These are phyloP conservation scores for Babesia microti DNA, from an alignment of 169 alveolate species.

Conservation along the genomic window DNA sequence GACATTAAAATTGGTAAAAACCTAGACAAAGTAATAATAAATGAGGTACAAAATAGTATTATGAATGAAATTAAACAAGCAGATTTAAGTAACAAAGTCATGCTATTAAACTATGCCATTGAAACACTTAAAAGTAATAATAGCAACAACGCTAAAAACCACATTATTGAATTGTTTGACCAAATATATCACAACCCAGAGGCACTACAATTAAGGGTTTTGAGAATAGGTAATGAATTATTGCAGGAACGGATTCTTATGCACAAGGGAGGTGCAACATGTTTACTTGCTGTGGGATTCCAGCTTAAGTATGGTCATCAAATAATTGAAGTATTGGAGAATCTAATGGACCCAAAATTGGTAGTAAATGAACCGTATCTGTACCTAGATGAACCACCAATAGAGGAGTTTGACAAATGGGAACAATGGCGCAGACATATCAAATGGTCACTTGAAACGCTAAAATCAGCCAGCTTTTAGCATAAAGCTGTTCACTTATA, in stretches of 20 bases:
- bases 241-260: conserved; percentile 15
- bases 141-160: conserved; percentile 9
- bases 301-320: conserved; percentile 25
- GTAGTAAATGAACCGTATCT: background rate
- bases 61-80: background rate
- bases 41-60: conserved; percentile 1
- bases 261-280: conserved; percentile 11
- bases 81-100: background rate
- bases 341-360: conserved; percentile 7
- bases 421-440: background rate
- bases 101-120: background rate
- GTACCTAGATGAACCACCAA: background rate
- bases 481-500: too few species aligned
- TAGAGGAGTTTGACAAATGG: background rate
- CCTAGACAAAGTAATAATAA: conserved; percentile 1
- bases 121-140: conserved; percentile 15
- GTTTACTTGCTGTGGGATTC: conserved; percentile 24
- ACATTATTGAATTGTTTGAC: conserved; percentile 5
- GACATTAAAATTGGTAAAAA: background rate
- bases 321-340: conserved; percentile 14
- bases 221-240: conserved; percentile 27
- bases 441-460: too few species aligned
- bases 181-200: conserved; percentile 32
- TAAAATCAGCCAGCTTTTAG: too few species aligned
- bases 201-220: conserved; percentile 11